Evolutionary conservation across 805 yeast genomes (phyloP).

Genomic region (Barnettozyma botsteinii): DNA sequence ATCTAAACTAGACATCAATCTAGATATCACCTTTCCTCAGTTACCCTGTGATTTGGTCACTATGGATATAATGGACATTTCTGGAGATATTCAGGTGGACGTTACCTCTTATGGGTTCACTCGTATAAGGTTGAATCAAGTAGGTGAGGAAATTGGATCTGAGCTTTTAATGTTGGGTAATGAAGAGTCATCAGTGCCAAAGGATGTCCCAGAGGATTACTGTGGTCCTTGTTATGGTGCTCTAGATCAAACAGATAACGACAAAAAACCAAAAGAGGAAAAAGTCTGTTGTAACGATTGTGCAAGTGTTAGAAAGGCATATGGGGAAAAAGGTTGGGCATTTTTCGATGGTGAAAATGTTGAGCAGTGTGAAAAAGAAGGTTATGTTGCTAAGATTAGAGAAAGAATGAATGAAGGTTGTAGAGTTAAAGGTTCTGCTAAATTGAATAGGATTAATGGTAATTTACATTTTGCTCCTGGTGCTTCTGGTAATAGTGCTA

Average conservation of each 20-base stretch:
- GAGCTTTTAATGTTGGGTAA: slow-evolving; percentile 38
- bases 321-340: slow-evolving; percentile 75
- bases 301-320: slow-evolving; percentile 73
- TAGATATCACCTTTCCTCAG: slow-evolving; percentile 79
- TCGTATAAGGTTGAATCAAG: slow-evolving; percentile 54
- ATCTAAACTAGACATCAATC: slow-evolving; percentile 65
- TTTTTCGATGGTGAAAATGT: slow-evolving; percentile 84
- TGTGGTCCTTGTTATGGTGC: slow-evolving; percentile 96
- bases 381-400: slow-evolving; percentile 62
- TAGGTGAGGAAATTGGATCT: slow-evolving; percentile 44
- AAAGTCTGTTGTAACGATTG: slow-evolving; percentile 80
- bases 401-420: slow-evolving; percentile 78
- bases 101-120: slow-evolving; percentile 64
- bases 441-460: slow-evolving; percentile 82
- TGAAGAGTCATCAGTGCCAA: slow-evolving; percentile 21
- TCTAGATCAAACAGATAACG: slow-evolving; percentile 47
- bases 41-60: slow-evolving; percentile 81
- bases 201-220: slow-evolving; percentile 35
- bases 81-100: slow-evolving; percentile 80
- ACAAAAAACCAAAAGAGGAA: slow-evolving; percentile 32
- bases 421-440: slow-evolving; percentile 71
- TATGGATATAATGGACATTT: slow-evolving; percentile 81
- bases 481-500: slow-evolving; percentile 51
- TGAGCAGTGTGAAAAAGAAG: slow-evolving; percentile 87
- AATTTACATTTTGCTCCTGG: slow-evolving; percentile 97